A percentile compares a stretch with the other conserved stretches of the same genome.
These are phyloP conservation scores for Wickerhamiella sergipiensis DNA, from an alignment of 805 yeast species.

Conservation along the genomic window DNA sequence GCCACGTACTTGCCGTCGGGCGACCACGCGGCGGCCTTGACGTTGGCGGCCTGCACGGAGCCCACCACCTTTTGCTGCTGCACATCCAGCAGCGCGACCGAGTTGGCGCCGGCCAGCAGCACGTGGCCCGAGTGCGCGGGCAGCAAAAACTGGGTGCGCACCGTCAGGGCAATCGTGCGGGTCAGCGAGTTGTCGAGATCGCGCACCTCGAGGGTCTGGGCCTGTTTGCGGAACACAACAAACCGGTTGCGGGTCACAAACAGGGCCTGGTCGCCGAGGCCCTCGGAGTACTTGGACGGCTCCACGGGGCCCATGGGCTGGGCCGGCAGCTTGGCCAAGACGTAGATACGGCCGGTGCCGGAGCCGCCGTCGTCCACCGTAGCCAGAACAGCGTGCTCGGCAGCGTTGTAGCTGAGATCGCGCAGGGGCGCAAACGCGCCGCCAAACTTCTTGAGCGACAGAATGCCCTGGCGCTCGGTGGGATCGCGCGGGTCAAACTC, in stretches of 20 bases:
- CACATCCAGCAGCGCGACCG: conserved; percentile 76
- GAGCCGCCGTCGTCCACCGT: conserved; percentile 47
- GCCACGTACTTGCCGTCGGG: conserved; percentile 79
- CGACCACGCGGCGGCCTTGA: conserved; percentile 85
- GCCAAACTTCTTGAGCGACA: conserved; percentile 74
- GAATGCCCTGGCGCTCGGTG: conserved; percentile 53
- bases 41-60: conserved; percentile 49
- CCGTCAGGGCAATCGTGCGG: conserved; percentile 48
- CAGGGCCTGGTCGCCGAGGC: conserved; percentile 72
- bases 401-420: conserved; percentile 78
- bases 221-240: conserved; percentile 56
- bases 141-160: conserved; percentile 54
- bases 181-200: conserved; percentile 74
- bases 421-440: conserved; percentile 76
- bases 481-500: conserved; percentile 56
- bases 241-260: conserved; percentile 93
- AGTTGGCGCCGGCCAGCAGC: conserved; percentile 53
- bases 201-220: conserved; percentile 62
- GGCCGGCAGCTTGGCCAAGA: conserved; percentile 65
- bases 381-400: conserved; percentile 75
- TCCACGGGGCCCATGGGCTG: conserved; percentile 90
- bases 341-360: conserved; percentile 35
- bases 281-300: conserved; percentile 66
- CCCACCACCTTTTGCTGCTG: conserved; percentile 76
- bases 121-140: conserved; percentile 70